Base-by-base conservation (phyloP, 2,329 filamentous ascomycete genomes). In the Nannizzia gypsea region DNA sequence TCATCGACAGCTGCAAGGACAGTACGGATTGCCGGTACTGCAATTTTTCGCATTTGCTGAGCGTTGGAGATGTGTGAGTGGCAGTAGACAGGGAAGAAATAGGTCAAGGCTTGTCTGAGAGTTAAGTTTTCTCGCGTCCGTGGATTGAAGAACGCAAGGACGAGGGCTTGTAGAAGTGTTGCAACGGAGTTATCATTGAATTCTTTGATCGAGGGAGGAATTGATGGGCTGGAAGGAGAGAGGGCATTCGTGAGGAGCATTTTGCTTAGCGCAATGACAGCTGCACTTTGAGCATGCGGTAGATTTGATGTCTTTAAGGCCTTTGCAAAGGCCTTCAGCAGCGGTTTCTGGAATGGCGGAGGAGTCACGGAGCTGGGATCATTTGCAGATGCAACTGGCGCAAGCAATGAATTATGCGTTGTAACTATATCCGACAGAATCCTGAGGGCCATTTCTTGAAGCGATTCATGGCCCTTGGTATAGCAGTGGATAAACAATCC, bases 401-500 rank as follows among this genome's bases (percentile, higher is more conserved):
- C 78, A 15, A 96, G 82, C 61, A 95, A 82, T 0, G 88, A 83
- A 13, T 90, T 90, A 69, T 97, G 90, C 0, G 90, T 89, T 58
- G 91, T 90, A 56, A 97, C 79, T 66, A 97, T 92, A 72, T 99
- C 93, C 8, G 90, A 91, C 34, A 99, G 81, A 63, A 96, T 95
- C 64, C 97, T 90, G 34, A 97, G 76, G 0, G 90, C 88, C 6
- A 90, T 95, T 57, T 92, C 88, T 72, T 97, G 92, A 42, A 99
- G 79, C 0, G 87, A 85, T 8, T 93, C 85, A 69, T 96, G 90
- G 1, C 93, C 93, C 76, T 95, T 96, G 73, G 79, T 88, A 76
- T 95, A 96, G 77, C 95, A 96, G 71, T 96, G 91, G 72, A 96
- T 88, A 74, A 99, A 99, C 2, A 99, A 81, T 0, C 84, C 87